Percentiles rank a stretch among this genome's conserved stretches.
These are phyloP conservation scores for Bruguiera sexangula DNA, from an alignment of 345 rosid genomes.

Conservation along the genomic window DNA sequence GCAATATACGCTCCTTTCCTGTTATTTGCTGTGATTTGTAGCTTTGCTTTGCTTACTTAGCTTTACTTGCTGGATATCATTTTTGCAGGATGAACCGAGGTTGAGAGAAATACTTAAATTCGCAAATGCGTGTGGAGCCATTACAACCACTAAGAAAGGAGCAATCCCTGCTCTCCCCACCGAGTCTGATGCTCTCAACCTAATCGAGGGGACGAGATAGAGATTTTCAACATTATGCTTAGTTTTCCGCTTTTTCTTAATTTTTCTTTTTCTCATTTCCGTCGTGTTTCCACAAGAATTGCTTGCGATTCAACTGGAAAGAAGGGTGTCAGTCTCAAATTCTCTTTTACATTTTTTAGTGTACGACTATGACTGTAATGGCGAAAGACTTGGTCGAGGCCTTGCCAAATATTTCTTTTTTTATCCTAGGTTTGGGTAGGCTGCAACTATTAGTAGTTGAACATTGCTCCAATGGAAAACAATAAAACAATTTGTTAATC, in stretches of 20 bases:
- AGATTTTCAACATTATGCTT: not conserved
- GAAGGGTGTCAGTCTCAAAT: not conserved
- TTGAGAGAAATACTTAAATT: constrained; percentile 67
- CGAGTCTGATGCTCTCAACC: constrained; percentile 46
- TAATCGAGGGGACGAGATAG: constrained; percentile 16
- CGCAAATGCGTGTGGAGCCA: constrained; percentile 94
- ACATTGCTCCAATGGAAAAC: too few relatives aligned
- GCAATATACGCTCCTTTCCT: too few relatives aligned
- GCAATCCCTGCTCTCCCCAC: constrained; percentile 95
- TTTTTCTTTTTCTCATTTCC: not conserved
- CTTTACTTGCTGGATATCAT: too few relatives aligned
- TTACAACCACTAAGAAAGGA: constrained; percentile 94
- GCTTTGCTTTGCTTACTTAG: too few relatives aligned
- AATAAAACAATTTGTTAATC: too few relatives aligned
- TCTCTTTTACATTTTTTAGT: too few relatives aligned
- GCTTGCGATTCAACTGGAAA: not conserved
- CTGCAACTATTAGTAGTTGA: too few relatives aligned
- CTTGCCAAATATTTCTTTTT: too few relatives aligned
- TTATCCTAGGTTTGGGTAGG: too few relatives aligned
- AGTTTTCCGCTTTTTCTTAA: not conserved
- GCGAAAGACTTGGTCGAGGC: too few relatives aligned
- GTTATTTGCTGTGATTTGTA: too few relatives aligned
- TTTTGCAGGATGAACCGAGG: constrained; percentile 60
- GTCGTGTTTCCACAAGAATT: not conserved
- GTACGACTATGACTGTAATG: too few relatives aligned